Evolutionary conservation across 129 eudicot genomes (phyloP), one percentile per base, ranked within the genome.

Genomic region (Flaveria bidentis): DNA sequence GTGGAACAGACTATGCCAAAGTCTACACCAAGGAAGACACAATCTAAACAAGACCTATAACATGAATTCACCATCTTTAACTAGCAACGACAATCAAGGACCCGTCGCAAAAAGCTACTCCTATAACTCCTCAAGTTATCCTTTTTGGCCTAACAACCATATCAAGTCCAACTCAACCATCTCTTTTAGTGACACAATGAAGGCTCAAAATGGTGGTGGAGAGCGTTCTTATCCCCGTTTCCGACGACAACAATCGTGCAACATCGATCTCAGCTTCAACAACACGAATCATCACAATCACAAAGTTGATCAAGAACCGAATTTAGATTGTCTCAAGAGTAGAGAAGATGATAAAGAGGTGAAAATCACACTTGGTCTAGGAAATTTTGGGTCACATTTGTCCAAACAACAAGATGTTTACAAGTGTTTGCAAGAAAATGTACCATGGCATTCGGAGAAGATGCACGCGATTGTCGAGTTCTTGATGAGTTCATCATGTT

Each of bases 231-330:
- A 83, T 18, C 90, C 97, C 0, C 82, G 92, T 49, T 91, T 91
- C 81, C 89, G 97, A 75, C 78, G 97, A 71, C 97, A 91, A 50
- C 92, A 91, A 67, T 91, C 96, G 2, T 91, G 97, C 76, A 90
- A 91, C 77, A 82, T 89, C 22, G 96, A 91, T 73, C 87, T 91
- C 72, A 84, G 87, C 78, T 91, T 88, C 78, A 70, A 78, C 76
- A 82, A 76, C 71, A 80, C 63, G 33, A 68, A 71, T 44, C 56
- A 78, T 66, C 77, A 73, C 13, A 36, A 77, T 66, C 77, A 73
- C 13, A 33, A 77, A 49, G 62, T 41, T 28, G 80, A 72, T 18
- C 74, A 65, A 25, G 94, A 85, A 73, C 95, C 92, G 63, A 88
- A 88, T 65, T 84, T 91, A 82, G 91, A 91, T 79, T 83, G 82